Conservation (phyloP, 169 alveolate genomes). For the Miamiensis avidus region DNA sequence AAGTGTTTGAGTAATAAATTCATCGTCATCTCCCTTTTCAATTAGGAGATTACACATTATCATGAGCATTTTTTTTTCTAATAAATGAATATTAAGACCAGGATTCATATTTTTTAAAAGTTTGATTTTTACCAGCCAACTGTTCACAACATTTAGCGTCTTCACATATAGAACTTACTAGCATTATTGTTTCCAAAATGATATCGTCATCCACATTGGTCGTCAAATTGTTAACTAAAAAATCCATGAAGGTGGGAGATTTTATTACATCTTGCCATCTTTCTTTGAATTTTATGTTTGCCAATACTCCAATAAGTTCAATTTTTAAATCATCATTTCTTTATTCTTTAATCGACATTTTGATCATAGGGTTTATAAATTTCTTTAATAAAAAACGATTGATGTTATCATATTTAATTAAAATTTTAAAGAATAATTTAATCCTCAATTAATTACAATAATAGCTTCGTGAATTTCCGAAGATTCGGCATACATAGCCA, state of each 20-base stretch:
- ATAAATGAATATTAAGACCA: background rate
- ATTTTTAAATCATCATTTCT: conserved; percentile 74
- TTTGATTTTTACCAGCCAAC: conserved; percentile 57
- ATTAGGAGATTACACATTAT: conserved; percentile 50
- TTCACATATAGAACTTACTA: conserved; percentile 69
- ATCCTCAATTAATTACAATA: background rate
- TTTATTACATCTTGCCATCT: conserved; percentile 58
- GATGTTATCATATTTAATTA: conserved; percentile 4
- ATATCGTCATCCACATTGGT: conserved; percentile 82
- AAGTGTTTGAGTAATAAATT: conserved; percentile 75
- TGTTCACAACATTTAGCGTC: conserved; percentile 61
- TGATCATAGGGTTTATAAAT: conserved; percentile 50
- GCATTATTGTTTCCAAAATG: conserved; percentile 74
- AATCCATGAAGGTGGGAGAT: conserved; percentile 63
- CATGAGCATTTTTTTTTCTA: conserved; percentile 28
- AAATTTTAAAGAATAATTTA: background rate
- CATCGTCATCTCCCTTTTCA: conserved; percentile 85
- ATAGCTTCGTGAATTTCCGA: conserved; percentile 33
- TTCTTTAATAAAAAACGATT: conserved; percentile 46
- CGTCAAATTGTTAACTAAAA: conserved; percentile 73
- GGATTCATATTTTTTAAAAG: conserved; percentile 41
- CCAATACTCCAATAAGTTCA: conserved; percentile 78
- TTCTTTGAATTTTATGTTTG: conserved; percentile 67
- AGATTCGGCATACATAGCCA: conserved; percentile 61
- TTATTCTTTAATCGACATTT: conserved; percentile 45